Conservation (phyloP, 2,329 filamentous ascomycete genomes). For the Penicillium sp. region DNA sequence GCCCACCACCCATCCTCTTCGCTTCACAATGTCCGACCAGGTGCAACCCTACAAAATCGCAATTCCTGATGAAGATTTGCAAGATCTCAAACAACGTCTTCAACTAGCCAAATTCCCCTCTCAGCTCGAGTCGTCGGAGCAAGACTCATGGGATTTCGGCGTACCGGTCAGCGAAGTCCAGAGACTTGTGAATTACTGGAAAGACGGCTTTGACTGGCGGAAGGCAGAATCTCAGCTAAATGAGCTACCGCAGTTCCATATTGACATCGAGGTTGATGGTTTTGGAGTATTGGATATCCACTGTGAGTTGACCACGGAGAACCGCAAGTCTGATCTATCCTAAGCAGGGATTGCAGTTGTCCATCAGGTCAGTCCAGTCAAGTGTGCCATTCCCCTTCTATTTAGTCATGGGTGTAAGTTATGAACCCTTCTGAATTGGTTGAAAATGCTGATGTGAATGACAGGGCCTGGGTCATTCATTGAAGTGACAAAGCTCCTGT, state of each 20-base stretch:
- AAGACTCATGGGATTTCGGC: constrained; percentile 25
- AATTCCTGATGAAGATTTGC: constrained; percentile 15
- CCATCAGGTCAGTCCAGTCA: constrained; percentile 55
- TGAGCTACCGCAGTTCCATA: constrained; percentile 61
- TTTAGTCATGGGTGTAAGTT: constrained; percentile 64
- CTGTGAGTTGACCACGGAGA: constrained; percentile 36
- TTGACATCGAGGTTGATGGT: constrained; percentile 56
- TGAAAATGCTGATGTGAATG: neutral
- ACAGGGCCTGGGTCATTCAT: constrained; percentile 66
- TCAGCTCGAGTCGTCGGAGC: constrained; percentile 21
- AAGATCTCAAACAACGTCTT: constrained; percentile 24
- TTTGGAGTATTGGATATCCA: constrained; percentile 65
- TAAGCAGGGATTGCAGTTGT: constrained; percentile 43
- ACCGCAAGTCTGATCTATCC: neutral
- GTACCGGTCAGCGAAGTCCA: constrained; percentile 31
- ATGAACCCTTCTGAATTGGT: too few species aligned
- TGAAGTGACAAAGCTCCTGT: constrained; percentile 53
- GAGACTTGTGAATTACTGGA: constrained; percentile 61
- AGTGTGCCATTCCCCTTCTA: constrained; percentile 65
- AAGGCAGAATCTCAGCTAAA: constrained; percentile 63
- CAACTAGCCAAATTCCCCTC: constrained; percentile 18
- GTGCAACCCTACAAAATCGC: constrained; percentile 18
- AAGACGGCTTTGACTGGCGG: constrained; percentile 62
- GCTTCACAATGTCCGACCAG: constrained; percentile 13
- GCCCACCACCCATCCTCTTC: neutral